Percentiles rank a stretch among this genome's conserved stretches.
Conservation (phyloP, 2,329 filamentous ascomycete species). For the Talaromyces sp. region DNA sequence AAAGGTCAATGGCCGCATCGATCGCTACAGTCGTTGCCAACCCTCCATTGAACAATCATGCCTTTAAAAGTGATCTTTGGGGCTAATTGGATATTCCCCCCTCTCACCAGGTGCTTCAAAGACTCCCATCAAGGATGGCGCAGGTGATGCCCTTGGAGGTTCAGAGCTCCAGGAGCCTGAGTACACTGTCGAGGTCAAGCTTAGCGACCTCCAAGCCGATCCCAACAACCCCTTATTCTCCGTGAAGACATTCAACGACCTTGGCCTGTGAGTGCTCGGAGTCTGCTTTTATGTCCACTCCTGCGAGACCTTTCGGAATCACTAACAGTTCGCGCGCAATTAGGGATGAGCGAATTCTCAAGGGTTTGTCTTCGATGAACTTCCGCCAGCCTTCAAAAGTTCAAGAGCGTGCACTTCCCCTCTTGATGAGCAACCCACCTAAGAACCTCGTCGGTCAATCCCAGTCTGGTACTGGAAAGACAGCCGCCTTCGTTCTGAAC, state of each 20-base stretch:
- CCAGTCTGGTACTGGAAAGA: slow-evolving; percentile 98
- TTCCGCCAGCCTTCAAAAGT: slow-evolving; percentile 98
- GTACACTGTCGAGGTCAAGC: slow-evolving; percentile 88
- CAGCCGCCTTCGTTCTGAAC: slow-evolving; percentile 91
- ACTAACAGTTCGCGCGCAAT: slow-evolving; percentile 15
- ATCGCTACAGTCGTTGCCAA: not conserved
- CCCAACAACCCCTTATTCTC: slow-evolving; percentile 86
- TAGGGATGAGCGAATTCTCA: slow-evolving; percentile 67
- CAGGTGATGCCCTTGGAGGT: slow-evolving; percentile 42
- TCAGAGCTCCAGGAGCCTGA: slow-evolving; percentile 68
- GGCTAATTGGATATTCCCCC: not conserved
- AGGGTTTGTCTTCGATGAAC: slow-evolving; percentile 77
- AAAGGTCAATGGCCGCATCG: not conserved
- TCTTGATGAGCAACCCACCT: slow-evolving; percentile 84
- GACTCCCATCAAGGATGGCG: slow-evolving; percentile 40
- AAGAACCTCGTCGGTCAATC: slow-evolving; percentile 96
- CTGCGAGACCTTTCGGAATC: too few species aligned
- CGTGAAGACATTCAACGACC: slow-evolving; percentile 78
- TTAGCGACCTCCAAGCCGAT: slow-evolving; percentile 85
- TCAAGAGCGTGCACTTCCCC: slow-evolving; percentile 88
- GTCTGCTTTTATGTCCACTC: not conserved
- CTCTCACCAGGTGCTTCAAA: slow-evolving; percentile 12
- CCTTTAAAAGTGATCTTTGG: not conserved
- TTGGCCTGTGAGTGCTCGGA: slow-evolving; percentile 71
- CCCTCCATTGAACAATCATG: not conserved